A percentile compares a stretch with the other conserved stretches of the same genome.
These are phyloP conservation scores for Arabidopsis arenosa DNA, from an alignment of 345 rosid species.

Conservation along the genomic window DNA sequence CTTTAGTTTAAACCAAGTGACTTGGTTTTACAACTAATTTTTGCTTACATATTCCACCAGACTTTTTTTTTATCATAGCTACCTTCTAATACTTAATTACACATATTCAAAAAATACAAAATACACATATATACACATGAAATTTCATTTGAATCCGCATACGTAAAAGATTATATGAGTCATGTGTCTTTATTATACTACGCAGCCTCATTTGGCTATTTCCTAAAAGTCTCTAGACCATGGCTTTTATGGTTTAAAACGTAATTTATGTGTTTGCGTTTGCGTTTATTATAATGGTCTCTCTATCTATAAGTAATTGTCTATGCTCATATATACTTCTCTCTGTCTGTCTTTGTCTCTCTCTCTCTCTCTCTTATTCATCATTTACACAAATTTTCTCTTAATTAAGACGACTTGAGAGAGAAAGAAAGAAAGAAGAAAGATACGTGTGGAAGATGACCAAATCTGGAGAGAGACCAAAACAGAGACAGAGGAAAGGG, in stretches of 20 bases:
- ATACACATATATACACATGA: constrained; percentile 10
- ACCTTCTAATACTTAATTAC: constrained; percentile 4
- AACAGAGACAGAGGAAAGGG: constrained; percentile 63
- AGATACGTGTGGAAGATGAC: constrained; percentile 35
- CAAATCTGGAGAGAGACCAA: constrained; percentile 57
- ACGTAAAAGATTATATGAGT: neutral
- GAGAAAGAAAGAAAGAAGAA: neutral
- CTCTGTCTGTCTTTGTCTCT: constrained; percentile 30
- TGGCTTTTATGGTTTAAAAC: constrained; percentile 13
- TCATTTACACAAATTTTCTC: constrained; percentile 6
- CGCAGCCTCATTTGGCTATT: constrained; percentile 39
- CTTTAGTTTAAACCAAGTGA: constrained; percentile 34
- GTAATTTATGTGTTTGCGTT: constrained; percentile 12
- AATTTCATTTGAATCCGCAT: constrained; percentile 28
- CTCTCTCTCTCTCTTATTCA: constrained; percentile 10
- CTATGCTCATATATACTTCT: constrained; percentile 31
- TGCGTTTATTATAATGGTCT: constrained; percentile 1
- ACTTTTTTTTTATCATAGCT: constrained; percentile 21
- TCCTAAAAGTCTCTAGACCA: constrained; percentile 27
- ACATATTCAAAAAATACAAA: constrained; percentile 3
- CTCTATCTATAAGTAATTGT: constrained; percentile 8
- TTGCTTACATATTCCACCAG: constrained; percentile 36
- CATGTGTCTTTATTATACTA: constrained; percentile 25
- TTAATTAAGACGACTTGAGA: constrained; percentile 13
- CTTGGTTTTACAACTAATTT: constrained; percentile 39